Percentiles rank a stretch among this genome's conserved stretches.
These are phyloP conservation scores for Mycena pura DNA, from an alignment of 768 basidiomycete species.

Conservation along the genomic window DNA sequence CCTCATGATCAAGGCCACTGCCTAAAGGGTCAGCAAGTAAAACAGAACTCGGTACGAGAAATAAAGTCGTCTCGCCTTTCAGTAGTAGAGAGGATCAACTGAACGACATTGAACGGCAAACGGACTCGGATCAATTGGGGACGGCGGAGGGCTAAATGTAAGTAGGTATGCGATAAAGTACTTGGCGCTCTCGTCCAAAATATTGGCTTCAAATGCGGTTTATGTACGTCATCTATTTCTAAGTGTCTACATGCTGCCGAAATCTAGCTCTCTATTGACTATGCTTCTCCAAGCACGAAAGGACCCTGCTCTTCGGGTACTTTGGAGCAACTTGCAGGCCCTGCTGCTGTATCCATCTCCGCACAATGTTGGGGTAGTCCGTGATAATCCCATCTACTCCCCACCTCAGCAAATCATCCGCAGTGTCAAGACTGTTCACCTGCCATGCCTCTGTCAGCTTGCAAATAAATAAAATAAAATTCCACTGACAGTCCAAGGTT, in stretches of 20 bases:
- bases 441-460: conserved; percentile 32
- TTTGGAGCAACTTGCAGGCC: conserved; percentile 60
- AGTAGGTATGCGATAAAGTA: no score
- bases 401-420: conserved; percentile 64
- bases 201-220: no score
- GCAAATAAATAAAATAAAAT: neutral
- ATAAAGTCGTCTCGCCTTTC: no score
- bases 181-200: no score
- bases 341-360: conserved; percentile 61
- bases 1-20: no score
- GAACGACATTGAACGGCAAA: neutral
- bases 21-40: no score
- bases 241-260: neutral
- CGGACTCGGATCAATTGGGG: neutral
- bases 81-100: no score
- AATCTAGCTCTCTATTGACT: neutral
- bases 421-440: conserved; percentile 68
- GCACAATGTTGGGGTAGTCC: conserved; percentile 70
- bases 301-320: conserved; percentile 64
- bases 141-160: no score
- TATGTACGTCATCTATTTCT: neutral
- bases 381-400: conserved; percentile 82
- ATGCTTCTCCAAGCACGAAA: conserved; percentile 66
- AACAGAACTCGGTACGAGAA: no score
- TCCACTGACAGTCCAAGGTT: conserved; percentile 74